Conservation (phyloP, 169 alveolate species). For the Eimeria sp. region DNA sequence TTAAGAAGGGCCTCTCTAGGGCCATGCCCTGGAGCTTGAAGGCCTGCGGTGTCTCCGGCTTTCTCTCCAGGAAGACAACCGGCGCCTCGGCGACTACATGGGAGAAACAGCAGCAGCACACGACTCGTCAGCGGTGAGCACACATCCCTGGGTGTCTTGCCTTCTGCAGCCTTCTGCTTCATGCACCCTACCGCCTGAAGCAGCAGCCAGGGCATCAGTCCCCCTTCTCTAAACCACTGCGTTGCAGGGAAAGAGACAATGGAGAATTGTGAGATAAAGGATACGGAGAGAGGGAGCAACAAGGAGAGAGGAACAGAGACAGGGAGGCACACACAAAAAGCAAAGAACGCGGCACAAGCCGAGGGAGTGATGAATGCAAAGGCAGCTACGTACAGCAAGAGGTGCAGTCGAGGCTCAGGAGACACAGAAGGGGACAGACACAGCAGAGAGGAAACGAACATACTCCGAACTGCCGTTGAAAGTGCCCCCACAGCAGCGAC, state of each 20-base stretch:
- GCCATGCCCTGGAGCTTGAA: not conserved
- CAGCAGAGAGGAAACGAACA: not conserved
- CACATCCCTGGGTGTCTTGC: not conserved
- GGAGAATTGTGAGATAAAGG: not conserved
- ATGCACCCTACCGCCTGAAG: not conserved
- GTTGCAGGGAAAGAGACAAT: not conserved
- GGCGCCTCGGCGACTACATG: slow-evolving; percentile 62
- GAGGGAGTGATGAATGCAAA: not conserved
- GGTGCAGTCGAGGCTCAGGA: not conserved
- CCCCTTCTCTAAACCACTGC: not conserved
- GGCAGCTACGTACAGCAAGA: not conserved
- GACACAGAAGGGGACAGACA: not conserved
- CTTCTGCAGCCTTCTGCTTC: not conserved
- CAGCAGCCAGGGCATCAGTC: not conserved
- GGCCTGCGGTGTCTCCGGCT: not conserved
- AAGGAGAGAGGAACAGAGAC: not conserved
- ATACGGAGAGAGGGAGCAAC: not conserved
- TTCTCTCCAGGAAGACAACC: slow-evolving; percentile 10
- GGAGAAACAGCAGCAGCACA: slow-evolving; percentile 8
- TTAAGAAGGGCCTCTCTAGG: not conserved
- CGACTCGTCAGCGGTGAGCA: not conserved
- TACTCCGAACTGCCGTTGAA: not conserved
- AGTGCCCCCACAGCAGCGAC: slow-evolving; percentile 35
- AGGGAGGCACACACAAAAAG: not conserved
- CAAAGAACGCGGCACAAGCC: not conserved